Base-by-base conservation (phyloP, 768 basidiomycete genomes). In the Boletellus ananiceps region DNA sequence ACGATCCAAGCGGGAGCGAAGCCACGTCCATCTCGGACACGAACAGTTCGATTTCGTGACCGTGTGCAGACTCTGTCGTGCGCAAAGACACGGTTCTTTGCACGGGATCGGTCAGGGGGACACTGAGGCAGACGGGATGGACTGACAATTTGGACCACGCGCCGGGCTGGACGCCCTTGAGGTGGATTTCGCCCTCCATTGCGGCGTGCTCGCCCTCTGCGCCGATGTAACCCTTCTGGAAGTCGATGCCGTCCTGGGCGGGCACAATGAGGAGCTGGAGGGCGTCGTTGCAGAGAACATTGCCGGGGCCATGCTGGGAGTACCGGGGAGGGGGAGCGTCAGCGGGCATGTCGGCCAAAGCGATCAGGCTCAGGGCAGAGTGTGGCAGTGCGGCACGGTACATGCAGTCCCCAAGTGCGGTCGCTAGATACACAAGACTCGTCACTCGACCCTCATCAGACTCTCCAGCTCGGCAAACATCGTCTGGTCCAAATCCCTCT, bases 161-260 rank as follows among this genome's bases (percentile, higher is more conserved):
- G 46, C 71, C 73, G 46, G 74, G 69, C 49, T 77, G 75, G 32
- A 75, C 74, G 48, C 80, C 85, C 68, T 93, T 93, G 57, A 93
- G 73, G 64, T 93, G 91, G 15, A 93, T 74, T 63, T 93, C 91
- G 40, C 92, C 92, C 61, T 92, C 90, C 46, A 93, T 79, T 8
- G 88, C 84, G 13, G 90, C 88, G 51, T 75, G 77, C 66, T 92
- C 90, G 44, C 79, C 87, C 48, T 90, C 88, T 19, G 84, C 87
- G 44, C 92, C 92, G 8, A 93, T 74, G 63, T 79, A 89, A 11
- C 92, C 92, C 59, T 83, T 86, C 70, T 93, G 92, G 60, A 93
- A 94, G 64, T 82, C 79, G 48, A 87, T 72, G 18, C 82, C 75
- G 63, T 86, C 79, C 42, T 78, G 72, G 13, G 81, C 75, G 0